phyloP scores from a whole-genome alignment of 768 basidiomycete species.

The Suillus luteus region DNA sequence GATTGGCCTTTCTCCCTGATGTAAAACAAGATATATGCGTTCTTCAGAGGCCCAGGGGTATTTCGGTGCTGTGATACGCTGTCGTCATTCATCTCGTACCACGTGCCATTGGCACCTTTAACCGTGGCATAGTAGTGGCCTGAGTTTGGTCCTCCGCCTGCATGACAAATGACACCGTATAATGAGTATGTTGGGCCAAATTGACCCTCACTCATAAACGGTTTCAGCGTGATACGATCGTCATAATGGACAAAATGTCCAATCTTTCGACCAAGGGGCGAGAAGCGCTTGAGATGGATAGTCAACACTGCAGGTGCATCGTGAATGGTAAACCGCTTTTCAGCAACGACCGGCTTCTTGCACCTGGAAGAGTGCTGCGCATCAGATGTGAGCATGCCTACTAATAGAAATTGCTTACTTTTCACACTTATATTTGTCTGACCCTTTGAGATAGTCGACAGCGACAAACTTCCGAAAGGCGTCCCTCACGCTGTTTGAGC shows the following conservation, averaged over 20 bases:
- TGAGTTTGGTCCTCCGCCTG: conserved; percentile 89
- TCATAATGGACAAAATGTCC: conserved; percentile 77
- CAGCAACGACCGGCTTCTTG: conserved; percentile 86
- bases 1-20: conserved; percentile 77
- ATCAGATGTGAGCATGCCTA: conserved; percentile 14
- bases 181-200: conserved; percentile 80
- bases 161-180: conserved; percentile 92
- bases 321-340: conserved; percentile 87
- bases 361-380: conserved; percentile 54
- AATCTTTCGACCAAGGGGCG: conserved; percentile 87
- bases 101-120: conserved; percentile 65
- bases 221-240: conserved; percentile 67
- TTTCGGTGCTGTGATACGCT: conserved; percentile 48
- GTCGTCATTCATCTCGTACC: conserved; percentile 97
- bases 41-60: conserved; percentile 64
- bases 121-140: conserved; percentile 94
- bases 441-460: conserved; percentile 80
- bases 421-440: conserved; percentile 98
- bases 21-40: conserved; percentile 94
- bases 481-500: conserved; percentile 59
- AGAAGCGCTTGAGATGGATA: conserved; percentile 94
- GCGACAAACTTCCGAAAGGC: conserved; percentile 81
- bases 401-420: conserved; percentile 61
- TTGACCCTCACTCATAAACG: conserved; percentile 82
- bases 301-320: conserved; percentile 88